phyloP scores from a whole-genome alignment of 208 protist species.

The Herpetomonas samuelpessoai region DNA sequence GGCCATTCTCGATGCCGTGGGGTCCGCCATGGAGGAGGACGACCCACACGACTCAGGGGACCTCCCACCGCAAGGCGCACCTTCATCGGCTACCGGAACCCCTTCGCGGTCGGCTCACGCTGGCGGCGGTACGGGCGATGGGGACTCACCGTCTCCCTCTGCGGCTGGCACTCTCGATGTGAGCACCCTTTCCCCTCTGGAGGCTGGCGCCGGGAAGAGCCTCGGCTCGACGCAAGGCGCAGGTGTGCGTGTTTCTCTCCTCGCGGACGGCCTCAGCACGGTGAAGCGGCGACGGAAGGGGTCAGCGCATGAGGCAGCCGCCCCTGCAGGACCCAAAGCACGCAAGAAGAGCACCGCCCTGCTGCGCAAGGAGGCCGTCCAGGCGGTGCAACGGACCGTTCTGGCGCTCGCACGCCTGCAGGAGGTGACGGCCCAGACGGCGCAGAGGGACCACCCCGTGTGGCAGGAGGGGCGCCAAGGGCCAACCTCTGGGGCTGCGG shows the following conservation, averaged over 20 bases:
- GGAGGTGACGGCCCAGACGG: no score
- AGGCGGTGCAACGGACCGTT: constrained; percentile 24
- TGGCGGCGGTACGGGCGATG: no score
- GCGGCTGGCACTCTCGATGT: not conserved
- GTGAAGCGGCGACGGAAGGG: no score
- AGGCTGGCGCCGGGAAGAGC: not conserved
- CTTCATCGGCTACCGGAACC: no score
- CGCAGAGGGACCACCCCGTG: no score
- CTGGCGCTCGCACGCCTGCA: constrained; percentile 29
- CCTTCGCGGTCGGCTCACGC: no score
- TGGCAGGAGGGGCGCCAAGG: no score
- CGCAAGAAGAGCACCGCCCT: constrained; percentile 4
- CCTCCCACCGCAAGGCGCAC: no score
- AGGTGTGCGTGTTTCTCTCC: not conserved
- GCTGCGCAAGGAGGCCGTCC: constrained; percentile 22
- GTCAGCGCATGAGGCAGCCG: no score
- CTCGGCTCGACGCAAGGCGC: not conserved
- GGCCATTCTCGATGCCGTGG: constrained; percentile 23
- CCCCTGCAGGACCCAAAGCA: not conserved
- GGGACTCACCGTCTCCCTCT: no score
- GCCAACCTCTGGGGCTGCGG: not conserved
- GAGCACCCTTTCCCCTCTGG: not conserved
- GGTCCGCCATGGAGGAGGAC: not conserved
- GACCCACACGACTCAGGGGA: not conserved
- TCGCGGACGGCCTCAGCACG: not conserved